Evolutionary conservation across 805 yeast genomes (phyloP), one percentile per base, ranked within the genome.

Genomic region (Teunomyces cretensis): DNA sequence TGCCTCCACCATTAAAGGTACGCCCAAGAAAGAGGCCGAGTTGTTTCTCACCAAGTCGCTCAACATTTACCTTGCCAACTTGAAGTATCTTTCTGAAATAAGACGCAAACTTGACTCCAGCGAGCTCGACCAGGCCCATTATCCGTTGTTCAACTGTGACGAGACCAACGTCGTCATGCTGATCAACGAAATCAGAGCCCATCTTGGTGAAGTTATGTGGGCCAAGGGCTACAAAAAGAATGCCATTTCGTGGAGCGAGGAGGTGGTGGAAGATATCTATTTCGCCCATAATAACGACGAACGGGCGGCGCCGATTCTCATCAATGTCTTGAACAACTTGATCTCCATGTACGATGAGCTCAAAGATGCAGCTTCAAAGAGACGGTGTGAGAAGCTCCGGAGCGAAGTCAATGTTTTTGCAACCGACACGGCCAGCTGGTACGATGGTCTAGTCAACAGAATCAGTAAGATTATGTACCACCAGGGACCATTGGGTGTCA

Each of bases 191-290:
- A 51, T 60, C 38, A 65, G 63, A 46, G 66, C 72, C 4, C 75
- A 72, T 49, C 54, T 72, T 14, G 58, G 72, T 44, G 76, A 72
- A 50, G 56, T 72, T 12, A 60, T 71, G 57, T 72, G 75, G 75
- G 66, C 66, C 6, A 62, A 58, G 48, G 74, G 74, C 6, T 65
- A 51, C 51, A 61, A 62, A 45, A 54, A 64, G 45, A 64, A 66
- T 42, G 74, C 76, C 17, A 59, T 68, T 33, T 54, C 68, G 2
- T 70, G 76, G 76, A 61, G 64, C 12, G 75, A 72, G 49, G 73
- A 72, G 45, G 66, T 70, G 3, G 56, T 72, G 6, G 72, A 67
- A 39, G 67, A 65, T 16, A 55, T 65, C 26, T 71, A 62, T 49
- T 60, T 57, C 44, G 61, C 57, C 41, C 62, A 62, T 50, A 55